phyloP scores from a whole-genome alignment of 306 rosid genomes.

The Prunus armeniaca region DNA sequence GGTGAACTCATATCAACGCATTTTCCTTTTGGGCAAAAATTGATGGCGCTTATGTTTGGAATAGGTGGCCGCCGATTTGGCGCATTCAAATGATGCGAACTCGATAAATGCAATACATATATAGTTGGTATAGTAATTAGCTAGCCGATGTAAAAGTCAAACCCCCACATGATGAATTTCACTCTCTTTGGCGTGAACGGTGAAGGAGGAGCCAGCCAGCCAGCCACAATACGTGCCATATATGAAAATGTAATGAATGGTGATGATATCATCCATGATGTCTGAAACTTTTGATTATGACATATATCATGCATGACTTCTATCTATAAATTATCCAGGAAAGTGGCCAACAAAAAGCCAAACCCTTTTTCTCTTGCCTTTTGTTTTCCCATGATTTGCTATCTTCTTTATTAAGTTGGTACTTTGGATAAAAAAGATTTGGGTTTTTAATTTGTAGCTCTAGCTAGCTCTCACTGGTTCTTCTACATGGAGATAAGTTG shows the following conservation, averaged over 20 bases:
- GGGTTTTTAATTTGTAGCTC: neutral
- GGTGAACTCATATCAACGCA: too few species aligned
- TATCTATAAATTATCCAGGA: neutral
- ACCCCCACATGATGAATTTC: neutral
- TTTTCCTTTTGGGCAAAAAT: too few species aligned
- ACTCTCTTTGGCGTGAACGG: too few species aligned
- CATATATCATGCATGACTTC: neutral
- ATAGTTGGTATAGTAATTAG: too few species aligned
- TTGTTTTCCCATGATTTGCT: neutral
- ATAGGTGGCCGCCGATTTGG: too few species aligned
- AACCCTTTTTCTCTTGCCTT: neutral
- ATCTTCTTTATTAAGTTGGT: neutral
- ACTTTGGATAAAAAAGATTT: neutral
- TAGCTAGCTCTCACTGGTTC: neutral
- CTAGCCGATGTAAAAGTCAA: neutral
- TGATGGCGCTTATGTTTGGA: too few species aligned
- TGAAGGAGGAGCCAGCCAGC: too few species aligned
- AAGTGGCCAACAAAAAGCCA: neutral
- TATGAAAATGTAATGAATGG: neutral
- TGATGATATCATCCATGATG: neutral
- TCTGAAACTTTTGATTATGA: neutral
- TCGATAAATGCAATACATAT: too few species aligned
- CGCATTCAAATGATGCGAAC: too few species aligned
- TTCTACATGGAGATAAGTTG: slow-evolving; percentile 14
- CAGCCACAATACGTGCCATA: too few species aligned